Conservation (phyloP, 1,284 basidiomycete species). For the Marasmius oreades region DNA sequence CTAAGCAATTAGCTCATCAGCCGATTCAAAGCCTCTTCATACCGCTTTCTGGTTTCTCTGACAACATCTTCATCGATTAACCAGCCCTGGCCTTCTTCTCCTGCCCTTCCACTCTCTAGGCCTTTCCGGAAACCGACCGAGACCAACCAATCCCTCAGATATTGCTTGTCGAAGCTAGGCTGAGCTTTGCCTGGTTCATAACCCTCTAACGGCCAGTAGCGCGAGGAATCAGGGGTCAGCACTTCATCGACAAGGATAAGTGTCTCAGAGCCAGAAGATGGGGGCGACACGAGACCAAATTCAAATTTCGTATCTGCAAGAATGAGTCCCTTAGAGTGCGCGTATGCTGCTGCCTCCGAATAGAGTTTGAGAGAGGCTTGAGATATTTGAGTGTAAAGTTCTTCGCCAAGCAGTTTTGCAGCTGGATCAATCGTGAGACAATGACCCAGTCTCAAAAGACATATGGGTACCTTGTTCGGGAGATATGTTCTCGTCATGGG, state of each 20-base stretch:
- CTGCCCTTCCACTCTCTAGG: constrained; percentile 69
- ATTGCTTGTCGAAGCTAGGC: constrained; percentile 97
- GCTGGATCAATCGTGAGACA: constrained; percentile 35
- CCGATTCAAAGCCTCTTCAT: constrained; percentile 18
- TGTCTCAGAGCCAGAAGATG: constrained; percentile 34
- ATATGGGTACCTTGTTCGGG: constrained; percentile 69
- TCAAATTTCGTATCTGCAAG: constrained; percentile 96
- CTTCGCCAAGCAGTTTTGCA: constrained; percentile 61
- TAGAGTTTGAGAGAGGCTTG: constrained; percentile 67
- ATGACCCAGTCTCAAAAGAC: neutral
- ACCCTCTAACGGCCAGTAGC: constrained; percentile 86
- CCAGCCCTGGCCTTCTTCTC: constrained; percentile 70
- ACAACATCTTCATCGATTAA: constrained; percentile 75
- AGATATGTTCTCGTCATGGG: constrained; percentile 97
- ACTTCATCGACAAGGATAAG: constrained; percentile 95
- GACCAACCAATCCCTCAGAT: constrained; percentile 87
- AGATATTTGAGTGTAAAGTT: constrained; percentile 63
- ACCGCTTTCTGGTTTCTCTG: constrained; percentile 51
- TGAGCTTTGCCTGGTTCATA: constrained; percentile 81
- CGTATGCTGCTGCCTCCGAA: constrained; percentile 75
- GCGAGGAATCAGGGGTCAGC: constrained; percentile 94
- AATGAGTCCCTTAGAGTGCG: constrained; percentile 82
- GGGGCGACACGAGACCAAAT: constrained; percentile 63
- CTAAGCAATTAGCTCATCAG: constrained; percentile 19
- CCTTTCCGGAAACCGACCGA: constrained; percentile 74